phyloP scores from a whole-genome alignment of 768 basidiomycete species.

The Nidularia pulvinata region DNA sequence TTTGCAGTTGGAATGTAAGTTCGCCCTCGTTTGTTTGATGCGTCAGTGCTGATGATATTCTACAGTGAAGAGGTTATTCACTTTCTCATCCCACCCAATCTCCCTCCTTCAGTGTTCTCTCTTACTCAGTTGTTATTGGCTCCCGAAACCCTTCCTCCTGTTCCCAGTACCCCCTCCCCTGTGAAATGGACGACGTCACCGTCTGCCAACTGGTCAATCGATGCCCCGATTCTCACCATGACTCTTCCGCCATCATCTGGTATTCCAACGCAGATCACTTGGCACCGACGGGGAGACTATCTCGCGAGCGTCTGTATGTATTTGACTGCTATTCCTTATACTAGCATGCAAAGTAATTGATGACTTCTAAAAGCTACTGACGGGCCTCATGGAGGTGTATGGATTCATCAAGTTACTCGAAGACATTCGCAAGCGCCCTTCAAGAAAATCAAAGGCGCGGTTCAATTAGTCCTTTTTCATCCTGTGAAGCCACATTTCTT shows the following conservation, averaged over 20 bases:
- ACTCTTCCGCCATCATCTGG: constrained; percentile 67
- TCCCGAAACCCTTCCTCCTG: constrained; percentile 62
- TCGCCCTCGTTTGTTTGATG: constrained; percentile 12
- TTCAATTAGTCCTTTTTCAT: constrained; percentile 95
- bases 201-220: constrained; percentile 43
- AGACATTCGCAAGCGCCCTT: constrained; percentile 98
- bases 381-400: constrained; percentile 80
- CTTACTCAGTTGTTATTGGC: constrained; percentile 62
- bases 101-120: constrained; percentile 56
- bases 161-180: constrained; percentile 54
- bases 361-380: constrained; percentile 42
- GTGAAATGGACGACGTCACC: constrained; percentile 69
- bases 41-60: constrained; percentile 6
- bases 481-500: constrained; percentile 95
- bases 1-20: constrained; percentile 80
- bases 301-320: constrained; percentile 91
- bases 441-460: constrained; percentile 89
- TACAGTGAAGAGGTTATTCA: constrained; percentile 78
- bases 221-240: constrained; percentile 60
- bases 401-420: constrained; percentile 94
- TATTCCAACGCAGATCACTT: constrained; percentile 76
- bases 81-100: constrained; percentile 80
- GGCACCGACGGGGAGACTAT: constrained; percentile 97
- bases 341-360: no score
- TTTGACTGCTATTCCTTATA: not conserved